Base-by-base conservation (phyloP, 2,329 filamentous ascomycete genomes). In the Epichloe hybrida region DNA sequence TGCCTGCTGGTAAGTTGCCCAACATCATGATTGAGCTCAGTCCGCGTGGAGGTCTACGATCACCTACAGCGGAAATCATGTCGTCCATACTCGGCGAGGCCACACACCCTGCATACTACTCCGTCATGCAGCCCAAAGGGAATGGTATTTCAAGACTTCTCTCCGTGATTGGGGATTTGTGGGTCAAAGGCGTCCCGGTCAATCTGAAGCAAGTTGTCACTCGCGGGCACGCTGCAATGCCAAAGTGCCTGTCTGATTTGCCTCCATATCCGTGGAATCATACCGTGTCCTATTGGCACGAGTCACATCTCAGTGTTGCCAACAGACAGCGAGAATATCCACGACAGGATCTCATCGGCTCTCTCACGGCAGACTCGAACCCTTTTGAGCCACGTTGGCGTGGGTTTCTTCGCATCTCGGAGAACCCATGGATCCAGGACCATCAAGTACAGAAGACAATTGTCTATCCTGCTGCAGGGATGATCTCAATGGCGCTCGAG, bases 261-360 rank as follows among this genome's bases (percentile, higher is more conserved):
- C 76, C 77, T 2, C 65, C 68, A 1, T 79, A 79, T 53, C 68
- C 72, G 2, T 80, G 76, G 75, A 76, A 79, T 34, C 76, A 79
- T 52, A 61, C 64, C 27, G 73, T 69, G 31, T 63, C 59, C 1
- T 76, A 77, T 58, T 79, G 76, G 76, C 69, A 75, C 53, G 76
- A 80, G 52, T 72, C 72, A 1, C 69, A 73, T 40, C 57, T 74
- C 2, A 72, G 71, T 20, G 58, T 61, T 13, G 64, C 69, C 11
- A 68, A 69, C 45, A 68, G 74, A 3, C 69, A 72, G 51, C 66
- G 73, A 13, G 62, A 67, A 31, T 69, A 69, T 49, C 67, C 69
- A 2, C 66, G 75, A 11, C 70, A 73, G 42, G 76, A 80, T 52
- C 64, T 80, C 2, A 70, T 79, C 27, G 76, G 76, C 0, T 64